phyloP scores from a whole-genome alignment of 169 alveolate genomes.

The Plasmodium knowlesi region DNA sequence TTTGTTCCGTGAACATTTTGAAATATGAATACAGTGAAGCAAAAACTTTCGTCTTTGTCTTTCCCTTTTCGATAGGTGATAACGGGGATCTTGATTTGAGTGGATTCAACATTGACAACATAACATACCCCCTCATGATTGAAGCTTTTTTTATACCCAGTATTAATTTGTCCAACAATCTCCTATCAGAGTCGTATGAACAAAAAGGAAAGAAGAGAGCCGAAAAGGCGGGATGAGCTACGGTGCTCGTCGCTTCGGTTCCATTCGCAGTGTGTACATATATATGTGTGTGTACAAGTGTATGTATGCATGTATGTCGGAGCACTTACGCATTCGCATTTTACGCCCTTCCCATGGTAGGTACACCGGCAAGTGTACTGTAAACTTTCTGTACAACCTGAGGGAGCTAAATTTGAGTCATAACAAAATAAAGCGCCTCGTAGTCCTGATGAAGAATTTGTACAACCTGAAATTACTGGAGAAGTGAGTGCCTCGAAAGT shows the following conservation, averaged over 20 bases:
- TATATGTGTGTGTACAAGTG: neutral
- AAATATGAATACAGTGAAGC: neutral
- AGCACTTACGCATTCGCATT: neutral
- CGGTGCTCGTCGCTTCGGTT: neutral
- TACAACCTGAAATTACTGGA: conserved; percentile 67
- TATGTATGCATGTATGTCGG: neutral
- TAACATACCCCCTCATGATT: conserved; percentile 44
- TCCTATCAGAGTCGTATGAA: conserved; percentile 51
- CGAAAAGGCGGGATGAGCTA: neutral
- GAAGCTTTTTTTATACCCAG: conserved; percentile 59
- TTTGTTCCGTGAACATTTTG: neutral
- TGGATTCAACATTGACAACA: conserved; percentile 2
- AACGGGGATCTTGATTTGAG: conserved; percentile 31
- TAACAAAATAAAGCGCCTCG: conserved; percentile 28
- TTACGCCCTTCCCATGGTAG: neutral
- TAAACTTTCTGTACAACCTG: conserved; percentile 61
- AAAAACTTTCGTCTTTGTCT: neutral
- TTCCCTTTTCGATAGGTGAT: neutral
- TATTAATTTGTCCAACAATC: conserved; percentile 49
- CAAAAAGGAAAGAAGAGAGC: conserved; percentile 9
- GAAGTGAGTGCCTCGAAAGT: conserved; percentile 22
- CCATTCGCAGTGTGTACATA: neutral
- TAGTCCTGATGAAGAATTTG: conserved; percentile 50
- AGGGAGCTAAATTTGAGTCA: conserved; percentile 39
- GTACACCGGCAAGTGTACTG: conserved; percentile 37